phyloP scores from a whole-genome alignment of 164 flowering plant species.

The Platanus orientalis region DNA sequence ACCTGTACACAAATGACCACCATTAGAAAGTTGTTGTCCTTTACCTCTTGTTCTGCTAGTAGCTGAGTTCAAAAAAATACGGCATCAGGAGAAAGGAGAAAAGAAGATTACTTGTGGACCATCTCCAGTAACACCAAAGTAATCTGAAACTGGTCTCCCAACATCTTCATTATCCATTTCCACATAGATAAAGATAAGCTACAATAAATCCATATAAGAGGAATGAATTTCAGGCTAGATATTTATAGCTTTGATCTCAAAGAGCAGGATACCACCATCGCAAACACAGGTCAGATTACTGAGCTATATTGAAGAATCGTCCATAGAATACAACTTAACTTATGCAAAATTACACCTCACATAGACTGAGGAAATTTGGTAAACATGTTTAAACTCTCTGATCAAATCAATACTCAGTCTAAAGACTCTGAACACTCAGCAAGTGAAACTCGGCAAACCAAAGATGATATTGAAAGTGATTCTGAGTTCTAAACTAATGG shows the following conservation, averaged over 20 bases:
- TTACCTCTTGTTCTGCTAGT: background rate
- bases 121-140: constrained; percentile 75
- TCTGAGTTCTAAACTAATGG: background rate
- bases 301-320: background rate
- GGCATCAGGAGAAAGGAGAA: background rate
- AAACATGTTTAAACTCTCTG: no score
- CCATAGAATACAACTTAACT: no score
- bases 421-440: background rate
- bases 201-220: constrained; percentile 19
- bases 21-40: background rate
- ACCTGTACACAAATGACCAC: constrained; percentile 35
- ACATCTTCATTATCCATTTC: constrained; percentile 81
- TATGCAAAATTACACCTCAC: no score
- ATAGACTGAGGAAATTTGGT: no score
- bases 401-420: no score
- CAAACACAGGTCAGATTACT: background rate
- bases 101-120: constrained; percentile 46
- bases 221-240: constrained; percentile 4
- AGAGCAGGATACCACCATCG: background rate
- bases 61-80: background rate
- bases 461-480: background rate
- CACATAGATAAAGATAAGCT: constrained; percentile 80
- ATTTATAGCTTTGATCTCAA: background rate
- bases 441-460: background rate
- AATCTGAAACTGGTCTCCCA: constrained; percentile 88